Conservation (phyloP, 768 basidiomycete genomes). For the Lentinula raphanica region DNA sequence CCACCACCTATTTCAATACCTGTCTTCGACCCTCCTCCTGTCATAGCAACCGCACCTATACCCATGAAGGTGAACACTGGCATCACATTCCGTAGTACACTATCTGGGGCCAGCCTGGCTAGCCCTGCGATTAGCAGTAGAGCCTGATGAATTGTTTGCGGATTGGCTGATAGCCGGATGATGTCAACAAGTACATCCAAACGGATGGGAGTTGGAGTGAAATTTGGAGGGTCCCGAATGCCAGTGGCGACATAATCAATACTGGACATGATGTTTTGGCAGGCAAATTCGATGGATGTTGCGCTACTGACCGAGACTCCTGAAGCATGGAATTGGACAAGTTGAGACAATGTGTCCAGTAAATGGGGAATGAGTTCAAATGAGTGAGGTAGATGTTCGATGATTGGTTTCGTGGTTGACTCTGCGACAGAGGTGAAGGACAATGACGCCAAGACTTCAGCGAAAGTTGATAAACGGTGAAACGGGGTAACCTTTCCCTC, state of each 20-base stretch:
- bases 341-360: constrained; percentile 64
- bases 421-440: neutral
- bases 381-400: constrained; percentile 56
- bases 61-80: constrained; percentile 99
- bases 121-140: constrained; percentile 81
- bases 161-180: constrained; percentile 83
- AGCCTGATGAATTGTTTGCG: constrained; percentile 92
- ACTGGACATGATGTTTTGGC: constrained; percentile 3
- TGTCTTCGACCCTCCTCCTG: neutral
- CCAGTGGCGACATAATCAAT: neutral
- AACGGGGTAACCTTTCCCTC: constrained; percentile 34
- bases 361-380: constrained; percentile 66
- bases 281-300: neutral
- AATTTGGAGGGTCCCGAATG: constrained; percentile 45
- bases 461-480: constrained; percentile 49
- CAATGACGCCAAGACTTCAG: constrained; percentile 62
- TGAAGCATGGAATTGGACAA: constrained; percentile 41
- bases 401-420: neutral
- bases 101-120: constrained; percentile 80
- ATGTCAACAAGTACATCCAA: constrained; percentile 85
- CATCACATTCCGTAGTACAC: constrained; percentile 92
- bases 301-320: neutral
- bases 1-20: neutral
- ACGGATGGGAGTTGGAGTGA: constrained; percentile 56
- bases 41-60: neutral